Percentiles rank a stretch among this genome's conserved stretches.
Evolutionary conservation across 2,329 filamentous ascomycete genomes (phyloP).

Genomic region (Elsinoe fawcettii): DNA sequence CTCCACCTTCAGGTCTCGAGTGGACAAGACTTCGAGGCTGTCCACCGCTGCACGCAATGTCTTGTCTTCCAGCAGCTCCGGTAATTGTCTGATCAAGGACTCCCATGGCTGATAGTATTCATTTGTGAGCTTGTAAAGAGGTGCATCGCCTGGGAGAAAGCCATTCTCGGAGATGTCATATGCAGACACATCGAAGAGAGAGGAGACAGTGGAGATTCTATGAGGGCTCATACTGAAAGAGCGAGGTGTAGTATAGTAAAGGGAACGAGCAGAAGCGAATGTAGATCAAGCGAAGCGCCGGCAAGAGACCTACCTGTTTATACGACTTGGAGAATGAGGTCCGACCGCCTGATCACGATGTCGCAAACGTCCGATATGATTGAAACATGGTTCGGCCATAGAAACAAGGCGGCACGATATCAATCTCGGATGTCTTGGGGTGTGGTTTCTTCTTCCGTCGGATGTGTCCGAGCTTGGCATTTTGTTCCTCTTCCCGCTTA

Average conservation of each 20-base stretch:
- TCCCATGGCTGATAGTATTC: slow-evolving; percentile 94
- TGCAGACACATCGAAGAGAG: slow-evolving; percentile 19
- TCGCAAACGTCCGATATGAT: background rate
- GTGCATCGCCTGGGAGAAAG: slow-evolving; percentile 74
- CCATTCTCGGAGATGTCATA: slow-evolving; percentile 75
- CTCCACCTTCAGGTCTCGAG: background rate
- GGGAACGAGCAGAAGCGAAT: background rate
- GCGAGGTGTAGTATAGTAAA: background rate
- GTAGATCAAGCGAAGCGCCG: background rate
- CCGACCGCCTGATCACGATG: slow-evolving; percentile 12
- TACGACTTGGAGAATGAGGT: slow-evolving; percentile 13
- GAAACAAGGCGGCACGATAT: background rate
- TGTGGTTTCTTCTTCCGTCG: background rate
- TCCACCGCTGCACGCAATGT: background rate
- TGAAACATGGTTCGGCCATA: background rate
- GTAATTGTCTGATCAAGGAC: slow-evolving; percentile 69
- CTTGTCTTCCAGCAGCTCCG: slow-evolving; percentile 66
- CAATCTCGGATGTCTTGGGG: background rate
- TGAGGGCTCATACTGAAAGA: slow-evolving; percentile 23
- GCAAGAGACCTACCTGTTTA: background rate
- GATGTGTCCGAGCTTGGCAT: background rate
- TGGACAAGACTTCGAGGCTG: background rate
- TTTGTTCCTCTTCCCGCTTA: too few species aligned
- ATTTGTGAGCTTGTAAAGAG: slow-evolving; percentile 72
- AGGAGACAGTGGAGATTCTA: slow-evolving; percentile 21